Base-by-base conservation (phyloP, 495 filamentous ascomycete species). In the Jackrogersella minutella region DNA sequence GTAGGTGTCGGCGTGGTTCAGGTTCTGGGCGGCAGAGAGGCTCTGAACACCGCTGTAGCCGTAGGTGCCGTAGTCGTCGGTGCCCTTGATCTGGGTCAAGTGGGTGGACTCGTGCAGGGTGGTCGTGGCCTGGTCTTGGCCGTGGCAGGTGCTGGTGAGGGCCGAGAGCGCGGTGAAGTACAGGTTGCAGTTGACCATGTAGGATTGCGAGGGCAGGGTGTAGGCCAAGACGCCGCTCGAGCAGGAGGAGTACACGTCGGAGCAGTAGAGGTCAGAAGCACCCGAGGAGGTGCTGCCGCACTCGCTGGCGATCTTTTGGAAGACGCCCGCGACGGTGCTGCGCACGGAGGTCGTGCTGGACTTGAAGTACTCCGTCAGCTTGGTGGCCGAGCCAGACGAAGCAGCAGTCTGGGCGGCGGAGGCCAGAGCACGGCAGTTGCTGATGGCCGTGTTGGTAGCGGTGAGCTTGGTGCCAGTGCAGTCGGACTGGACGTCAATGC, bases 101-200 rank as follows among this genome's bases (percentile, higher is more conserved):
- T 90, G 87, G 11, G 87, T 88, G 55, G 84, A 74, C 77, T 90
- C 87, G 64, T 90, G 87, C 8, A 90, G 74, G 13, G 79, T 81
- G 7, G 86, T 89, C 33, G 82, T 86, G 1, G 80, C 79, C 72
- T 86, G 84, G 64, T 88, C 87, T 73, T 69, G 66, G 41, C 33
- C 66, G 51, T 69, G 61, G 61, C 66, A 69, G 16, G 61, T 65
- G 2, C 66, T 47, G 50, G 49, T 49, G 26, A 65, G 26, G 19
- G 66, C 16, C 9, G 61, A 36, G 1, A 69, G 77, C 24, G 77
- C 73, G 30, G 67, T 80, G 73, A 84, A 89, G 74, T 80, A 87
- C 39, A 88, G 76, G 31, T 77, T 74, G 71, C 86, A 88, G 75
- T 86, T 86, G 47, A 83, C 84, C 56, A 87, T 82, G 52, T 78